Evolutionary conservation across 768 basidiomycete species (phyloP), one percentile per base, ranked within the genome.

Genomic region (Phaeolepiota aurea): DNA sequence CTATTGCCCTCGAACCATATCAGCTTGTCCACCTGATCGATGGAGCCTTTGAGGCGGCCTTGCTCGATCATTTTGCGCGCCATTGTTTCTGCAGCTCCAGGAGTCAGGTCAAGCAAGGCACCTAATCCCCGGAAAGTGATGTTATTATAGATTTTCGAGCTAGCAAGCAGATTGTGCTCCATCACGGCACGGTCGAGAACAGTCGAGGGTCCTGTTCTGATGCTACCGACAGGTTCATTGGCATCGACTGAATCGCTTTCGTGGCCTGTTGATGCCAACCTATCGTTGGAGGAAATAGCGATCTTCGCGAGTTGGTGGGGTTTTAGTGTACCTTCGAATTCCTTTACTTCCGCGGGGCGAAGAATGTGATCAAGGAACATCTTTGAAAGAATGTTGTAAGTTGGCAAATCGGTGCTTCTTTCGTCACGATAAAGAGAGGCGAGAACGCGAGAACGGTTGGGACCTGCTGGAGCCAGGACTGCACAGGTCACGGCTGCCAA

Each of bases 291-390:
- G 10, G 87, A 87, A 12, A 90, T 81, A 18, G 84, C 73, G 35
- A 94, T 81, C 56, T 80, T 83, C n/a, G 96, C 96, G 19, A 96
- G 75, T 58, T 99, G 96, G 64, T 99, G 96, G 12, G 85, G 77
- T 50, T 86, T 85, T 39, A 99, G 76, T 2, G 80, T 83, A 32
- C 71, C 71, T 58, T 93, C 89, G 56, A 99, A 99, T 36, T 82
- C 82, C 55, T 87, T 81, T 41, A 98, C 76, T 64, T 99, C 94
- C 33, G 76, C 69, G 1, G 91, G 74, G 32, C 92, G 85, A 37
- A 99, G 76, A 56, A 99, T 97, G 49, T 91, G 92, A 56, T 98
- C 96, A 47, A 98, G 81, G 64, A 96, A 92, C 94, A 98, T 98
- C 58, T 97, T 97, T 25, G 86, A 82, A 18, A 99, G 78, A 57